Percentiles rank a stretch among this genome's conserved stretches.
Evolutionary conservation across 2,329 filamentous ascomycete genomes (phyloP).

Genomic region (Mycosphaerella sp.): DNA sequence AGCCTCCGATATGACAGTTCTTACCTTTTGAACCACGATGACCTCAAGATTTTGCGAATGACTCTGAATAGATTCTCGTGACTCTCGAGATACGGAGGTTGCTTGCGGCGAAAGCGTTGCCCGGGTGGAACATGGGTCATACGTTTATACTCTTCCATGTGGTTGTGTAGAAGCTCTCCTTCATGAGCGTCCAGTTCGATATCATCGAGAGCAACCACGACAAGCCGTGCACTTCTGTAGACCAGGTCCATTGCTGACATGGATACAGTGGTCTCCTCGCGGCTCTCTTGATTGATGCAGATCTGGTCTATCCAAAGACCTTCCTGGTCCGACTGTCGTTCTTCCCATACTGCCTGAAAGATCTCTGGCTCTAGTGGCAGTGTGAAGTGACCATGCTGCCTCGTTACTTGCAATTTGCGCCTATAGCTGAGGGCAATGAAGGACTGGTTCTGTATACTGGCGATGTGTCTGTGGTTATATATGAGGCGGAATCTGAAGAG

Average conservation of each 20-base stretch:
- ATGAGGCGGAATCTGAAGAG: conserved; percentile 37
- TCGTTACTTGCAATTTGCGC: conserved; percentile 32
- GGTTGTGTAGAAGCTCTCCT: conserved; percentile 34
- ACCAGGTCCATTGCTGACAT: conserved; percentile 40
- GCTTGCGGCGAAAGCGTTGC: conserved; percentile 30
- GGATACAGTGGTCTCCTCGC: conserved; percentile 36
- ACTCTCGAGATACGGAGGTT: conserved; percentile 30
- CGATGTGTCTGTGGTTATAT: conserved; percentile 30
- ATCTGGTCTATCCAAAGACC: conserved; percentile 44
- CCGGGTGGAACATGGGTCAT: conserved; percentile 28
- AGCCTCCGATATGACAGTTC: not conserved
- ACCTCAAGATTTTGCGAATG: conserved; percentile 35
- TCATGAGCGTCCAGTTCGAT: conserved; percentile 34
- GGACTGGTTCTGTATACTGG: conserved; percentile 32
- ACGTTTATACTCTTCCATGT: conserved; percentile 35
- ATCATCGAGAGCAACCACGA: conserved; percentile 41
- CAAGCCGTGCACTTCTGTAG: conserved; percentile 38
- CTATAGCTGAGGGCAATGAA: conserved; percentile 43
- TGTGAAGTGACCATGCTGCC: conserved; percentile 34
- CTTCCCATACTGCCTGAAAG: conserved; percentile 38
- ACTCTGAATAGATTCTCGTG: conserved; percentile 30
- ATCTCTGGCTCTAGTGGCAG: conserved; percentile 36
- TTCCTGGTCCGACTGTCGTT: conserved; percentile 33
- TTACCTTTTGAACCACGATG: conserved; percentile 38
- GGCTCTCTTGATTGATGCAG: conserved; percentile 39